Base-by-base conservation (phyloP, 805 yeast genomes). In the Hanseniaspora guilliermondii region DNA sequence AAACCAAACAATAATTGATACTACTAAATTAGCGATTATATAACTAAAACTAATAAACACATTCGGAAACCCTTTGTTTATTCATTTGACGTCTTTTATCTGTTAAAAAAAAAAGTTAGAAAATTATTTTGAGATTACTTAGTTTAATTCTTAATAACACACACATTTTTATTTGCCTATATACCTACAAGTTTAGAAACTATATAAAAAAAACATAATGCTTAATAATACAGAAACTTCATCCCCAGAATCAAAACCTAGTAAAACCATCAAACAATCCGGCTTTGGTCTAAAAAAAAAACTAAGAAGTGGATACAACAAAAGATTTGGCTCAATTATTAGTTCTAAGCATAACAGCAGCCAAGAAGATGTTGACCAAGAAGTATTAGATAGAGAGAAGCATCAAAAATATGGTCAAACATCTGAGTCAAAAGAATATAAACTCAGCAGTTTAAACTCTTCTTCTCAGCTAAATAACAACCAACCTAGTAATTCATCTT, bases 291-390 rank as follows among this genome's bases (percentile, higher is more conserved):
- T 52, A n/a, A 35, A 47, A 21, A 27, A 46, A 8, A 32, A 25
- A 19, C 30, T 46, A 12, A 46, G 50, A 46, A 40, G 36, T 21
- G 27, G 48, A 2, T 19, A 32, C n/a, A 24, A 32, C 19, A 47
- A 55, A 47, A 56, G 57, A 47, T 36, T 35, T 22, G 53, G 54
- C 45, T 52, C 49, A 4, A n/a, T 42, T 11, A 37, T 37, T 9
- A 47, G 33, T 12, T 47, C 50, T 4, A 35, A 47, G 25, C 22
- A 16, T 9, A 22, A 22, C 17, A 35, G 22, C 21, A 36, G 41
- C n/a, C 22, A 47, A 36, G 30, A 36, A 22, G 42, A 39, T 11
- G n/a, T 39, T 22, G 24, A 14, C 11, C 27, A 39, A 5, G 42
- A 39, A 21, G 4, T 24, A 5, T 12, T n/a, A 9, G n/a, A 21